A percentile compares a stretch with the other conserved stretches of the same genome.
Conservation (phyloP, 2,329 filamentous ascomycete genomes). For the Ceratocystis variospora region DNA sequence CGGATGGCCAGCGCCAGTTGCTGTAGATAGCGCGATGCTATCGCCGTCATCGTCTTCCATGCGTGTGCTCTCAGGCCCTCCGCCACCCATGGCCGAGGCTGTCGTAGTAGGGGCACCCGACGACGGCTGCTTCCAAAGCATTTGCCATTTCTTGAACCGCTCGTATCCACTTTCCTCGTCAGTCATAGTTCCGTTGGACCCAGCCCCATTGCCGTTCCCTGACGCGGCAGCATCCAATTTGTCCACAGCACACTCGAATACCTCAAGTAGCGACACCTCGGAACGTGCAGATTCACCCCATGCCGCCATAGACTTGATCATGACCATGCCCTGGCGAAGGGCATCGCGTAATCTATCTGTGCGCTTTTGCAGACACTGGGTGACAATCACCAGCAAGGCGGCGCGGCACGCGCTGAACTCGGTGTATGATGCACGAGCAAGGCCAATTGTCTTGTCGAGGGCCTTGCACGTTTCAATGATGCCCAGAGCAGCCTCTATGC, state of each 20-base stretch:
- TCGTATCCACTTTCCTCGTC: slow-evolving; percentile 32
- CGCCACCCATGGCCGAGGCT: neutral
- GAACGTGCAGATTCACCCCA: slow-evolving; percentile 39
- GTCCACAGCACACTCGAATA: slow-evolving; percentile 35
- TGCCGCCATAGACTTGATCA: slow-evolving; percentile 41
- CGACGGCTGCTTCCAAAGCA: slow-evolving; percentile 28
- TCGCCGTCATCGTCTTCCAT: slow-evolving; percentile 14
- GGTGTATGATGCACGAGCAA: slow-evolving; percentile 41
- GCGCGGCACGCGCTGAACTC: slow-evolving; percentile 43
- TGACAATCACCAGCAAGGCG: slow-evolving; percentile 36
- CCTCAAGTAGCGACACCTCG: slow-evolving; percentile 39
- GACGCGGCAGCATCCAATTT: slow-evolving; percentile 32
- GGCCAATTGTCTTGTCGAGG: slow-evolving; percentile 37
- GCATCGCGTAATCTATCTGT: slow-evolving; percentile 32
- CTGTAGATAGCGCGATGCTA: slow-evolving; percentile 13
- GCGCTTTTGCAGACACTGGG: slow-evolving; percentile 29
- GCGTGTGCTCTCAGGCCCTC: slow-evolving; percentile 14
- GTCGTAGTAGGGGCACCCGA: slow-evolving; percentile 5
- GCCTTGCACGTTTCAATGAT: slow-evolving; percentile 38
- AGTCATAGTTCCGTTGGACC: slow-evolving; percentile 23
- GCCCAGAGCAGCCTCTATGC: slow-evolving; percentile 38
- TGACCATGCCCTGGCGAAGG: slow-evolving; percentile 35
- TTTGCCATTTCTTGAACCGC: slow-evolving; percentile 39
- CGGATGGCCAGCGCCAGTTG: neutral
- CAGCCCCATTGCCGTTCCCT: slow-evolving; percentile 21